These are phyloP conservation scores for Suillus variegatus DNA, from an alignment of 768 basidiomycete genomes.

Conservation along the genomic window DNA sequence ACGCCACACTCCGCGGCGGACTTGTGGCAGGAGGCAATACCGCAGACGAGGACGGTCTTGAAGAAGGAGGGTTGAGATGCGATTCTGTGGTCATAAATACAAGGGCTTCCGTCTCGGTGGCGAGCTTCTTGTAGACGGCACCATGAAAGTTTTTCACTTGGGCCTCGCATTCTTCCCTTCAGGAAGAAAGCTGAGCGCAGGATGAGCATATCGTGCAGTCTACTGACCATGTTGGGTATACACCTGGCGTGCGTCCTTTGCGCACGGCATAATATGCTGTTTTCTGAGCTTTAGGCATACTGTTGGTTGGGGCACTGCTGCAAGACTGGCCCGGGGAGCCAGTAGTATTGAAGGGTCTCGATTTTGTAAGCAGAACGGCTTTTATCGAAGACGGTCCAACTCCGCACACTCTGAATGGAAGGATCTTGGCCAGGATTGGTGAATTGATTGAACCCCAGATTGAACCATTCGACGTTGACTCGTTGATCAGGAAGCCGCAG, in stretches of 20 bases:
- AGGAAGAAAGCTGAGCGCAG: not conserved
- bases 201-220: not conserved
- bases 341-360: not conserved
- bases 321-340: not conserved
- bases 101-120: conserved; percentile 54
- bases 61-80: conserved; percentile 10
- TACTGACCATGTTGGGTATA: conserved; percentile 71
- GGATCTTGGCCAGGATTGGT: conserved; percentile 10
- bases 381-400: not conserved
- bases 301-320: not conserved
- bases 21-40: conserved; percentile 15
- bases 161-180: conserved; percentile 69
- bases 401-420: conserved; percentile 3
- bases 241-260: conserved; percentile 60
- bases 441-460: conserved; percentile 4
- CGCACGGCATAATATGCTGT: conserved; percentile 73
- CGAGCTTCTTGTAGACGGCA: conserved; percentile 71
- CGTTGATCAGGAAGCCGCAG: not conserved
- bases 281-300: conserved; percentile 43
- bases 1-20: not conserved
- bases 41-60: conserved; percentile 27
- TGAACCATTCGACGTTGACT: not conserved
- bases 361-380: not conserved
- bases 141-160: conserved; percentile 68
- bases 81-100: conserved; percentile 47